A percentile compares a stretch with the other conserved stretches of the same genome.
Conservation (phyloP, 2,329 filamentous ascomycete genomes). For the Colletotrichum tropicale region DNA sequence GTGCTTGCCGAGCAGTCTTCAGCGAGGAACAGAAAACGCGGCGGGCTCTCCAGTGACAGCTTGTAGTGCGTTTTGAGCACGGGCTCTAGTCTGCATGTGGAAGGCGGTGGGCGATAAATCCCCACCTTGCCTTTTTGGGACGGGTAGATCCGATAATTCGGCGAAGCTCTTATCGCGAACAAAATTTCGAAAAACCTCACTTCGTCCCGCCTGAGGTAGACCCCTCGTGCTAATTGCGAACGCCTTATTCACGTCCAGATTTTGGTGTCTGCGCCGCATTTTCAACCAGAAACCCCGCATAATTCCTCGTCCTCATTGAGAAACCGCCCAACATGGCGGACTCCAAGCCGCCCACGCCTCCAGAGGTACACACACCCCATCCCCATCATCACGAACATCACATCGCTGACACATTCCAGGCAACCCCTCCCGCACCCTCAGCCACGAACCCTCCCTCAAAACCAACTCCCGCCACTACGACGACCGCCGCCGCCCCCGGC, state of each 20-base stretch:
- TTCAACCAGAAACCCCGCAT: neutral
- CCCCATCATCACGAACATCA: neutral
- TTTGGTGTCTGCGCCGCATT: neutral
- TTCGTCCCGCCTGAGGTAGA: neutral
- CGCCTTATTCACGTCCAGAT: neutral
- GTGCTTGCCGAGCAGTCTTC: neutral
- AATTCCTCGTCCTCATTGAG: neutral
- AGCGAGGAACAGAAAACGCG: neutral
- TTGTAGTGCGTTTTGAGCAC: neutral
- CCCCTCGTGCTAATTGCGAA: neutral
- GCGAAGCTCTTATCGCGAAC: slow-evolving; percentile 20
- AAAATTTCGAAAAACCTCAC: slow-evolving; percentile 19
- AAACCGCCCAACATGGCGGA: slow-evolving; percentile 23
- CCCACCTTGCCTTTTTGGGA: neutral
- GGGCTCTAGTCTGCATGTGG: neutral
- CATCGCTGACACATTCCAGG: neutral
- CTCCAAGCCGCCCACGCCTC: slow-evolving; percentile 22
- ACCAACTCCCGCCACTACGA: neutral
- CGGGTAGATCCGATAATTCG: slow-evolving; percentile 14
- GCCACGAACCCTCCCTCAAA: neutral
- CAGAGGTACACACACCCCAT: slow-evolving; percentile 16
- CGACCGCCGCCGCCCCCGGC: slow-evolving; percentile 24
- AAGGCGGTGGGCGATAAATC: neutral
- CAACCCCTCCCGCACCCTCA: neutral
- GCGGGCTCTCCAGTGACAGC: neutral